Evolutionary conservation across 2,329 filamentous ascomycete species (phyloP).

Genomic region (Dichotomopilus funicola): DNA sequence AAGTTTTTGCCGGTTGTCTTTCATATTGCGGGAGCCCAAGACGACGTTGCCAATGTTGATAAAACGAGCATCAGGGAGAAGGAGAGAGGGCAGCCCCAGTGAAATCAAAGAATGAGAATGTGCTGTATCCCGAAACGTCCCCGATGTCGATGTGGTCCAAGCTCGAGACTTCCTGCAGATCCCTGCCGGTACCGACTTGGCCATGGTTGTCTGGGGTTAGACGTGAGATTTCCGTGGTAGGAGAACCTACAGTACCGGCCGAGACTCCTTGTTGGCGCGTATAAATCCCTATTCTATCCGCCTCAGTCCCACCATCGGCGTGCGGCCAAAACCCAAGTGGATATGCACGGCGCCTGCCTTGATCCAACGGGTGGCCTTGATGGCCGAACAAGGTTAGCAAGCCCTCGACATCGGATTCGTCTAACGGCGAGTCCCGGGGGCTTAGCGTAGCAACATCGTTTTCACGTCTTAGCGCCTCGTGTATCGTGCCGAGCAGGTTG

Average conservation of each 20-base stretch:
- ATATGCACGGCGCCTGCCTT: background rate
- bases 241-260: background rate
- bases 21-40: background rate
- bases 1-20: background rate
- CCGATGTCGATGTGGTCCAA: background rate
- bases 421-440: too few species aligned
- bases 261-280: background rate
- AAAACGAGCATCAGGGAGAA: background rate
- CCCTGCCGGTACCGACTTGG: background rate
- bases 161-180: background rate
- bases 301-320: background rate
- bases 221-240: background rate
- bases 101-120: background rate
- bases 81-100: background rate
- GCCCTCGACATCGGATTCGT: too few species aligned
- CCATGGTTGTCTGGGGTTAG: background rate
- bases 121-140: background rate
- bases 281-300: background rate
- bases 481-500: too few species aligned
- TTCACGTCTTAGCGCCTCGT: too few species aligned
- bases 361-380: background rate
- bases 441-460: too few species aligned
- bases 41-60: background rate
- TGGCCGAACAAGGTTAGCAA: background rate
- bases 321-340: background rate